A percentile compares a stretch with the other conserved stretches of the same genome.
phyloP scores from a whole-genome alignment of 352 stramenopile species.

The Pythium phragmiticola region DNA sequence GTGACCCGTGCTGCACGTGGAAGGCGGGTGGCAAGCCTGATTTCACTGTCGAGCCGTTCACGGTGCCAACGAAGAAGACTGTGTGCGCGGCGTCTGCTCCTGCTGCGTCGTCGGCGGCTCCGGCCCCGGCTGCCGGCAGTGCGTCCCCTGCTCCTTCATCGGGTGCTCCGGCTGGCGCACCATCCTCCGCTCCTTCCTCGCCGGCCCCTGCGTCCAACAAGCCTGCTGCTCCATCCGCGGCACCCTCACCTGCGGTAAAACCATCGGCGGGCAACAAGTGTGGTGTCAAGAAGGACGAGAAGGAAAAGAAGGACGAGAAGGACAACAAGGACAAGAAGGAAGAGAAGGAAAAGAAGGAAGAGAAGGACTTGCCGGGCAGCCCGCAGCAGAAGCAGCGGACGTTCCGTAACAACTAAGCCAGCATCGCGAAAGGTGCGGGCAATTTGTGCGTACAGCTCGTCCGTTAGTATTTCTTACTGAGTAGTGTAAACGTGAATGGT shows the following conservation, averaged over 20 bases:
- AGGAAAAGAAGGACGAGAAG: slow-evolving; percentile 5
- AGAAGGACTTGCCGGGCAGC: too few species aligned
- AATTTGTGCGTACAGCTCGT: too few species aligned
- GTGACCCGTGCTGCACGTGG: slow-evolving; percentile 56
- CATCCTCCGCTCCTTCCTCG: neutral
- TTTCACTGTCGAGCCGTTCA: neutral
- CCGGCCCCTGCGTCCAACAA: neutral
- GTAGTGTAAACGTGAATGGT: too few species aligned
- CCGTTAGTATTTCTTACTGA: too few species aligned
- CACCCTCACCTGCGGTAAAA: neutral
- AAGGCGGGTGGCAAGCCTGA: slow-evolving; percentile 16
- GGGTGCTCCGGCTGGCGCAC: neutral
- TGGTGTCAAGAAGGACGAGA: slow-evolving; percentile 12
- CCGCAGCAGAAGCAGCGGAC: too few species aligned
- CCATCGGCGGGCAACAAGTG: slow-evolving; percentile 11
- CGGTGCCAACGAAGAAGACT: neutral
- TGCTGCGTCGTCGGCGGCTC: neutral
- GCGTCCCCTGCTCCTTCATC: neutral
- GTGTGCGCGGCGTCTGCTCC: neutral
- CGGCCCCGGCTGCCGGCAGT: neutral
- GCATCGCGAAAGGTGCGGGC: too few species aligned
- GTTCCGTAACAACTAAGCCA: too few species aligned
- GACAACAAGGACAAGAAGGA: neutral
- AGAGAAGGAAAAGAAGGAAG: neutral
- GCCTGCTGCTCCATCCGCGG: neutral